Percentiles rank a stretch among this genome's conserved stretches.
Evolutionary conservation across 371 early-diverging fungal species (phyloP).

Genomic region (Circinella umbellata): DNA sequence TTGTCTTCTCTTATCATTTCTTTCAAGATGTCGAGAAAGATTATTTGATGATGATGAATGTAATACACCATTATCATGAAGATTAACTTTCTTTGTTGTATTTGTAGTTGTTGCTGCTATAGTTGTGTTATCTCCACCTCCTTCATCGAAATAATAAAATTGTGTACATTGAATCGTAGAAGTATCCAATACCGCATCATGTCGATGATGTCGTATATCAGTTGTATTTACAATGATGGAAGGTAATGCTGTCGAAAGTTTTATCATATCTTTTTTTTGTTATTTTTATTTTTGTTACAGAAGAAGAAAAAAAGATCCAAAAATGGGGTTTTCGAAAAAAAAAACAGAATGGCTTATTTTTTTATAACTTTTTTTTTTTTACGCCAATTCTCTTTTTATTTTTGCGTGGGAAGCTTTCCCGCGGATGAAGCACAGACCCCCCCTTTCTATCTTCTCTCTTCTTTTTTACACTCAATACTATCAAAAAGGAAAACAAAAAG

Average conservation of each 20-base stretch:
- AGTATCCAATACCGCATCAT: conserved; percentile 11
- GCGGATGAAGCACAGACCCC: conserved; percentile 8
- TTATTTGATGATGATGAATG: conserved; percentile 12
- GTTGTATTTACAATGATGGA: conserved; percentile 4
- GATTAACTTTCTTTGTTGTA: background rate
- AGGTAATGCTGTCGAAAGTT: conserved; percentile 1
- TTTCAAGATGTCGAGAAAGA: conserved; percentile 11
- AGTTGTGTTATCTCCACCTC: background rate
- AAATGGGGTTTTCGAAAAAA: conserved; percentile 2
- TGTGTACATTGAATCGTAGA: conserved; percentile 33
- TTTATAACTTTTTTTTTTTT: background rate
- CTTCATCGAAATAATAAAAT: conserved; percentile 24
- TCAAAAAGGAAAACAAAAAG: background rate
- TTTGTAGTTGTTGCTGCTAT: background rate
- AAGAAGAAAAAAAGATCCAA: background rate
- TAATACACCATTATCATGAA: background rate
- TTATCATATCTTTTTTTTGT: background rate
- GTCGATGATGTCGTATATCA: background rate
- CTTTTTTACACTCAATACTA: background rate
- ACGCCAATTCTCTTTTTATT: background rate
- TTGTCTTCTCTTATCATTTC: conserved; percentile 7
- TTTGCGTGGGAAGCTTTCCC: conserved; percentile 3
- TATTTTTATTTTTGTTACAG: background rate
- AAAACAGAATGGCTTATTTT: background rate
- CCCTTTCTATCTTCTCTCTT: background rate